phyloP scores from a whole-genome alignment of 306 rosid species.

The Castanea mollissima region DNA sequence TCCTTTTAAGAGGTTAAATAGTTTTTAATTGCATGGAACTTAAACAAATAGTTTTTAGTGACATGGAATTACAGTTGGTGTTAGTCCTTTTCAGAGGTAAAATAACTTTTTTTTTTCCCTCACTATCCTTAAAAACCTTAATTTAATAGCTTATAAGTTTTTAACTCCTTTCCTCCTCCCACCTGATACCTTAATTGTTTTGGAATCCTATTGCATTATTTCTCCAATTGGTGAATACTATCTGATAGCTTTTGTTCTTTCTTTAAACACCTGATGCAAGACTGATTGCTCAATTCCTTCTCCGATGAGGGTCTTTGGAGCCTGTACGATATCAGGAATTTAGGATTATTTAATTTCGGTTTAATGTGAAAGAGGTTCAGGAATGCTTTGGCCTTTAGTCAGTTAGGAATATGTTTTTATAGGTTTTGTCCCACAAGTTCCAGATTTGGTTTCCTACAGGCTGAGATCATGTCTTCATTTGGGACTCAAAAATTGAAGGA shows the following conservation, averaged over 20 bases:
- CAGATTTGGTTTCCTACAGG: not conserved
- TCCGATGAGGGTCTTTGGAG: not conserved
- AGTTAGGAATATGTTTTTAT: not conserved
- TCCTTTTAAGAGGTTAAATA: no score
- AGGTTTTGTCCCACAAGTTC: not conserved
- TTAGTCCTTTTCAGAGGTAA: no score
- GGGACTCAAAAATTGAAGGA: not conserved
- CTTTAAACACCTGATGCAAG: not conserved
- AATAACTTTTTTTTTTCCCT: not conserved
- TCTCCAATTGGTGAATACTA: not conserved
- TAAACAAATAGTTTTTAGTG: no score
- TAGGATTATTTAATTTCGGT: not conserved
- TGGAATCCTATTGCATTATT: not conserved
- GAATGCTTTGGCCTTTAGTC: not conserved
- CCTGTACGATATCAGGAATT: not conserved
- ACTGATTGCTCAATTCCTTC: not conserved
- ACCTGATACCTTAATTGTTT: not conserved
- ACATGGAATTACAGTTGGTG: no score
- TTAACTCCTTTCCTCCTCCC: not conserved
- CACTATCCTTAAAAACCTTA: not conserved
- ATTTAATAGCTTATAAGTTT: not conserved
- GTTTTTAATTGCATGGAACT: no score
- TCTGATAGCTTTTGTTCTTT: not conserved
- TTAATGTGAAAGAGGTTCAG: not conserved
- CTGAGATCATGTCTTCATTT: not conserved